Evolutionary conservation across 2,329 filamentous ascomycete genomes (phyloP).

Genomic region (Cercospora sojina): DNA sequence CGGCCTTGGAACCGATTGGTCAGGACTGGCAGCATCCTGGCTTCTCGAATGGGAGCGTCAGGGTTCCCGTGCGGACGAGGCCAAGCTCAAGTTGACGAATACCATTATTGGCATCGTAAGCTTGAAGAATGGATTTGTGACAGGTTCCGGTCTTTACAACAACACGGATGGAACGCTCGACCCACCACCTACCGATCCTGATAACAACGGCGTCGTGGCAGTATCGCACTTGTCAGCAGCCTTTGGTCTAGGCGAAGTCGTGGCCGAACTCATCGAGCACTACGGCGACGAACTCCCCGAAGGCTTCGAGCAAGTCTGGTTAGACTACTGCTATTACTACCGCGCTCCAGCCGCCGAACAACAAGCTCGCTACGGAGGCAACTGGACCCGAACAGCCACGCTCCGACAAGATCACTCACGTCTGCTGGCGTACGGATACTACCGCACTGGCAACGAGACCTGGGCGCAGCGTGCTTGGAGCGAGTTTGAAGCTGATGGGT

Average conservation of each 20-base stretch:
- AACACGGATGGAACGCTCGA: constrained; percentile 51
- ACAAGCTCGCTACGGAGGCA: constrained; percentile 52
- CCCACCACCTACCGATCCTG: constrained; percentile 54
- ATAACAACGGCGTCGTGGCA: constrained; percentile 53
- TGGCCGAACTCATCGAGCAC: constrained; percentile 56
- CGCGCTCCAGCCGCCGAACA: constrained; percentile 53
- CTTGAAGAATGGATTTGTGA: constrained; percentile 60
- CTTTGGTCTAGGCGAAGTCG: constrained; percentile 60
- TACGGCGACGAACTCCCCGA: constrained; percentile 48
- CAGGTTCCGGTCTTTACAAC: constrained; percentile 55
- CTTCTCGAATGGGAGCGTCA: constrained; percentile 61
- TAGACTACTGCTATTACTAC: constrained; percentile 63
- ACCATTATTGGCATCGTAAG: constrained; percentile 54
- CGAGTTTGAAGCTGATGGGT: constrained; percentile 53
- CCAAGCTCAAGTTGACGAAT: constrained; percentile 51
- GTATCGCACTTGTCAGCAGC: constrained; percentile 59
- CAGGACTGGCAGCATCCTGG: constrained; percentile 57
- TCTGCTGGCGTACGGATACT: constrained; percentile 56
- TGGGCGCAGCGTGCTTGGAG: constrained; percentile 55
- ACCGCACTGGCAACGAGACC: constrained; percentile 46
- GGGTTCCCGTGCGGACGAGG: constrained; percentile 54
- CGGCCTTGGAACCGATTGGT: constrained; percentile 60
- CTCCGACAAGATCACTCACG: constrained; percentile 60
- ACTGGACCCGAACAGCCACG: constrained; percentile 44
- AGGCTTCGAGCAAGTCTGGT: constrained; percentile 56